These are phyloP conservation scores for Sarocladium strictum DNA, from an alignment of 2,329 filamentous ascomycete genomes.

Conservation along the genomic window DNA sequence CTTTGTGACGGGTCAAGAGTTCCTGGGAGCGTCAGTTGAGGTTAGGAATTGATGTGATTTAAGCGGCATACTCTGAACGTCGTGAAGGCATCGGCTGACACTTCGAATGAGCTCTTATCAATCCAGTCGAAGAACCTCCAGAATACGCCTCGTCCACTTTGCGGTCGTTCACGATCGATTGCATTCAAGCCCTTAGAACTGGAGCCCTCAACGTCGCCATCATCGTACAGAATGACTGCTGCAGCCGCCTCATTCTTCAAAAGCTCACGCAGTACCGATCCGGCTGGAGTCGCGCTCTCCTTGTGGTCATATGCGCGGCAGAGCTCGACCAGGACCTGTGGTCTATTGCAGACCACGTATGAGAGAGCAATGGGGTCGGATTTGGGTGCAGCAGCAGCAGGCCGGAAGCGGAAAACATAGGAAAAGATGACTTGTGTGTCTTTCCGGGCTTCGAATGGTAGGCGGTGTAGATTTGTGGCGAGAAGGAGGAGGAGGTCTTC, in stretches of 20 bases:
- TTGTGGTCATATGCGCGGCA: conserved; percentile 86
- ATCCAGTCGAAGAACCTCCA: conserved; percentile 99
- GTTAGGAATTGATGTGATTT: neutral
- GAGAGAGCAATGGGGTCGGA: conserved; percentile 78
- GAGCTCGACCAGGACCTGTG: conserved; percentile 80
- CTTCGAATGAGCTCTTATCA: conserved; percentile 91
- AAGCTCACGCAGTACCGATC: conserved; percentile 82
- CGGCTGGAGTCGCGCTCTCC: conserved; percentile 87
- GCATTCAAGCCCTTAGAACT: conserved; percentile 69
- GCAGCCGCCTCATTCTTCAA: conserved; percentile 86
- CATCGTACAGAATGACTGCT: conserved; percentile 87
- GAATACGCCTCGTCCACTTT: conserved; percentile 80
- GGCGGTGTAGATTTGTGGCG: conserved; percentile 71
- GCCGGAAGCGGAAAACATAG: conserved; percentile 86
- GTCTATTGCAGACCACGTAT: conserved; percentile 80
- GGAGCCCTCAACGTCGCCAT: conserved; percentile 65
- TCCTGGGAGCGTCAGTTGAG: conserved; percentile 51
- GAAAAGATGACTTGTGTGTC: conserved; percentile 95
- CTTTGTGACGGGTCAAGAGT: conserved; percentile 89
- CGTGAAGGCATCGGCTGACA: conserved; percentile 94
- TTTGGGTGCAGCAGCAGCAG: conserved; percentile 57
- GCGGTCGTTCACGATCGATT: conserved; percentile 69
- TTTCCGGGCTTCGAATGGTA: conserved; percentile 95
- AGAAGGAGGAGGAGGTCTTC: conserved; percentile 85
- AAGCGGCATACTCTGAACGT: conserved; percentile 72